Base-by-base conservation (phyloP, 352 stramenopile genomes). In the Pythium myriotylum region DNA sequence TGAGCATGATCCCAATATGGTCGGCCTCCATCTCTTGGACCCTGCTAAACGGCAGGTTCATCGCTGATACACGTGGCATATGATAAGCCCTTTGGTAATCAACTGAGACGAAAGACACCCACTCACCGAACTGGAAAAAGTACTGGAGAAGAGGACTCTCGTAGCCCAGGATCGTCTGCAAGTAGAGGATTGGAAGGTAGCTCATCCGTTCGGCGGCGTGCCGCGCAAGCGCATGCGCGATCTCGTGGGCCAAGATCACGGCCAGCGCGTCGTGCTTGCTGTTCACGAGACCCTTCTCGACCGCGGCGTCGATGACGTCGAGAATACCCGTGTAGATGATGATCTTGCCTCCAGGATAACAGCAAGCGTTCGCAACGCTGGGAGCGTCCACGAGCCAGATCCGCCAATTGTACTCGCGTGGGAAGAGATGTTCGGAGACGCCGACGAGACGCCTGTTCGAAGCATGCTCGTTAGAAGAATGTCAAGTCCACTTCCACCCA, bases 1-100 rank as follows among this genome's bases (percentile, higher is more conserved):
- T 82, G 49, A 90, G 67, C 80, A 90, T 90, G 53, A 90, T 74
- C n/a, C 80, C 80, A 47, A 90, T 88, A 70, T 90, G 80, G 56
- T 90, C 80, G 32, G 80, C 80, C 52, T 90, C 80, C 26, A 73
- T 70, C 54, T 90, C 80, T 37, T 85, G 80, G 42, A 72, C 74
- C 10, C 80, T 77, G 35, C 77, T 88, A 60, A 88, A 88, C 22
- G 80, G 80, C 45, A 90, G 62, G 49, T 90, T 79, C 54, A 80
- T 74, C 17, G 74, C 77, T 86, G 45, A 14, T 19, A 22, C 12
- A 23, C 3, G 3, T 8, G 13, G 17, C 20, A 33, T 2, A 19
- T 10, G 5, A 35, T 35, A 10, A 35, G 10, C 5, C 29, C 29
- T 35, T 35, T 35, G 29, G 29, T 35, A 35, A 35, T 35, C 29